phyloP scores from a whole-genome alignment of 2,329 filamentous ascomycete genomes.

The Fusarium annulatum region DNA sequence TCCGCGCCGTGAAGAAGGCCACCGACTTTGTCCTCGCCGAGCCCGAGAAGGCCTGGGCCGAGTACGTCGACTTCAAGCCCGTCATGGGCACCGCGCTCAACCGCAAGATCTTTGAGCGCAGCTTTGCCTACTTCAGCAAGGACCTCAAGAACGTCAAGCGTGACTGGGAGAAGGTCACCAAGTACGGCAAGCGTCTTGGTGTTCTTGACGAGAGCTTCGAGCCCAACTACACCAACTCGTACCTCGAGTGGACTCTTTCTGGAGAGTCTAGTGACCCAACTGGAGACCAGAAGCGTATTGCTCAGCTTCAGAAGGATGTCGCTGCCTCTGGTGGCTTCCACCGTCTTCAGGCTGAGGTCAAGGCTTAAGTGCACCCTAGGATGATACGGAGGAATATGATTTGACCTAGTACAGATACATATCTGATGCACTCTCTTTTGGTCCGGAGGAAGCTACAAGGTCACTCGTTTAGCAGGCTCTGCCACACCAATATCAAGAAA shows the following conservation, averaged over 20 bases:
- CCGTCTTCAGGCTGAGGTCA: slow-evolving; percentile 51
- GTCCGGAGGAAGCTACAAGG: slow-evolving; percentile 14
- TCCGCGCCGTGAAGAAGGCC: slow-evolving; percentile 78
- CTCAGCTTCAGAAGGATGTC: slow-evolving; percentile 73
- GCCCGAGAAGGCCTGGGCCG: slow-evolving; percentile 71
- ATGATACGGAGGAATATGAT: neutral
- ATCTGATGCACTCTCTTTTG: slow-evolving; percentile 21
- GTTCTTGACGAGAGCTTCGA: slow-evolving; percentile 72
- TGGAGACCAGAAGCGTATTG: slow-evolving; percentile 81
- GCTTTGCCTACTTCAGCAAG: slow-evolving; percentile 79
- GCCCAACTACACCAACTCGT: slow-evolving; percentile 81
- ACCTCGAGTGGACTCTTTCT: slow-evolving; percentile 73
- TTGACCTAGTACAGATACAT: slow-evolving; percentile 12
- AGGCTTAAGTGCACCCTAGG: slow-evolving; percentile 14
- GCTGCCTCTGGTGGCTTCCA: slow-evolving; percentile 73
- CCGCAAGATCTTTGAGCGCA: slow-evolving; percentile 83
- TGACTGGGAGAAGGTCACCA: slow-evolving; percentile 82
- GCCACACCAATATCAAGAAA: slow-evolving; percentile 18
- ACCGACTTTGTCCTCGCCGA: slow-evolving; percentile 76
- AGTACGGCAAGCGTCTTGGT: slow-evolving; percentile 78
- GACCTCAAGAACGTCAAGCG: slow-evolving; percentile 79
- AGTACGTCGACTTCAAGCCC: slow-evolving; percentile 79
- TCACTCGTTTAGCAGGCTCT: slow-evolving; percentile 21
- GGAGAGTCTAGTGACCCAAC: slow-evolving; percentile 73
- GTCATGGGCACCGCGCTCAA: slow-evolving; percentile 75